Percentiles rank a stretch among this genome's conserved stretches.
Evolutionary conservation across 768 basidiomycete genomes (phyloP).

Genomic region (Crassisporium funariophilum): DNA sequence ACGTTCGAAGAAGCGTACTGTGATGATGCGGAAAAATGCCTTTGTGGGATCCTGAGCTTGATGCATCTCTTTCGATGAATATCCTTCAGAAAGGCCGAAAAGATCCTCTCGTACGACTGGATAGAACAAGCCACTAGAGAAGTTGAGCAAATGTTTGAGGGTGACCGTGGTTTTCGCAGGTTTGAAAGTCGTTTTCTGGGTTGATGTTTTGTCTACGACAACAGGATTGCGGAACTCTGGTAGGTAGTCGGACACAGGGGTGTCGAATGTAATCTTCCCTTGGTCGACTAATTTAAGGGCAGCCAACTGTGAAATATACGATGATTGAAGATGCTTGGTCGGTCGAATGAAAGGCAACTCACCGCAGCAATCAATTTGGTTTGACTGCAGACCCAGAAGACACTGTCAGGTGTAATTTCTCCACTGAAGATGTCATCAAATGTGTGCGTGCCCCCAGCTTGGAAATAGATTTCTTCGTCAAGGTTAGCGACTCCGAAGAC

Average conservation of each 20-base stretch:
- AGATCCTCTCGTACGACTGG: conserved; percentile 11
- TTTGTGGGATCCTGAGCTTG: conserved; percentile 17
- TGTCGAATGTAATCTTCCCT: conserved; percentile 29
- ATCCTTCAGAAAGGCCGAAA: conserved; percentile 17
- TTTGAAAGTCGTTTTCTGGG: conserved; percentile 20
- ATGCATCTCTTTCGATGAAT: conserved; percentile 26
- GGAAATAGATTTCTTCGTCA: conserved; percentile 32
- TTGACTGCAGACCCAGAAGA: conserved; percentile 45
- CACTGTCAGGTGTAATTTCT: conserved; percentile 28
- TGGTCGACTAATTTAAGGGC: conserved; percentile 34
- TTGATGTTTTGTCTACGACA: conserved; percentile 23
- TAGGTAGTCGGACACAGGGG: conserved; percentile 26
- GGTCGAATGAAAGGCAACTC: conserved; percentile 6
- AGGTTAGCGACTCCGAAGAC: conserved; percentile 25
- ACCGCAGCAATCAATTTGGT: conserved; percentile 38
- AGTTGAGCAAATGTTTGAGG: conserved; percentile 33
- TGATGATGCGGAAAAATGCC: conserved; percentile 25
- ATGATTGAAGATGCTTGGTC: not conserved
- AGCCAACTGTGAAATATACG: conserved; percentile 26
- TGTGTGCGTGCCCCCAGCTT: conserved; percentile 26
- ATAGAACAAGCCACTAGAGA: conserved; percentile 36
- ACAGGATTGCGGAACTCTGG: conserved; percentile 31
- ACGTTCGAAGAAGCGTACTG: conserved; percentile 16
- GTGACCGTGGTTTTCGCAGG: conserved; percentile 26
- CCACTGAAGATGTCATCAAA: conserved; percentile 28